A percentile compares a stretch with the other conserved stretches of the same genome.
phyloP scores from a whole-genome alignment of 768 basidiomycete genomes.

The Clathrus columnatus region DNA sequence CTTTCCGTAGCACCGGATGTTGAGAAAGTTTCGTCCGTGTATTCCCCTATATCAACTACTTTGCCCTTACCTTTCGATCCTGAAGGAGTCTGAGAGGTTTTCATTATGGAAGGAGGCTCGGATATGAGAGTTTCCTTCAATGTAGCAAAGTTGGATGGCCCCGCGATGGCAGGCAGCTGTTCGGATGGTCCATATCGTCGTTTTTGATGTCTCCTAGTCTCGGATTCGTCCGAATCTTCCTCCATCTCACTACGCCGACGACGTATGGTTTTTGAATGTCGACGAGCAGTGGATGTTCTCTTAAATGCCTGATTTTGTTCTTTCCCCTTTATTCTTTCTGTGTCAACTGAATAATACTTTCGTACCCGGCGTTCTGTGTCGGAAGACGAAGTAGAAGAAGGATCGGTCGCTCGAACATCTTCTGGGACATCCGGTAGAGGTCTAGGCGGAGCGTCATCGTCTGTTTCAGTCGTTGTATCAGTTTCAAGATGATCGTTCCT shows the following conservation, averaged over 20 bases:
- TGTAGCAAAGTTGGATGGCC: neutral
- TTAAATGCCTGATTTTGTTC: no score
- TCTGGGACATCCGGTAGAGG: constrained; percentile 7
- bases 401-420: constrained; percentile 6
- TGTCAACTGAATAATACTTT: neutral
- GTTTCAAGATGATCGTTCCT: neutral
- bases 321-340: no score
- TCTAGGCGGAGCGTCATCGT: neutral
- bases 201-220: neutral
- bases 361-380: neutral
- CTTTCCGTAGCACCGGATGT: neutral
- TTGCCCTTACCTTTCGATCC: neutral
- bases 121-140: neutral
- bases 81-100: neutral
- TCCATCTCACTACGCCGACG: neutral
- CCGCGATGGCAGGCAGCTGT: neutral
- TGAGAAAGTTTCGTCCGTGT: neutral
- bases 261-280: neutral
- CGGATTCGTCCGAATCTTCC: neutral
- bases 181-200: neutral
- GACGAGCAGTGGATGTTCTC: no score
- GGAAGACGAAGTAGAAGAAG: constrained; percentile 4
- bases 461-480: neutral
- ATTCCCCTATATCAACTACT: neutral
- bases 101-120: neutral